Conservation (phyloP, 768 basidiomycete species). For the Butyriboletus loyo region DNA sequence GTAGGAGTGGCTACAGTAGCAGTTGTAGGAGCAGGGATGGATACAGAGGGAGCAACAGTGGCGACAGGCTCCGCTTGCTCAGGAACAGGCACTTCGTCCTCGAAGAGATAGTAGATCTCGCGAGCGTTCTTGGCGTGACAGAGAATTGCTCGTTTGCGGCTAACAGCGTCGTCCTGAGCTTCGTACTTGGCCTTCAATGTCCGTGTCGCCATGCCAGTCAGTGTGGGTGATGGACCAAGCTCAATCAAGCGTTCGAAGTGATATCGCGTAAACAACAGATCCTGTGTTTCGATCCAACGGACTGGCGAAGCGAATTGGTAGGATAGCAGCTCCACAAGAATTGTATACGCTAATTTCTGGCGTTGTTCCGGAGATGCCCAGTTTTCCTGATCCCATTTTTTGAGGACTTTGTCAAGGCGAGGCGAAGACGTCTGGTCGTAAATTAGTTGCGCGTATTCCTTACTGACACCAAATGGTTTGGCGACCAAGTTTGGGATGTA, state of each 20-base stretch:
- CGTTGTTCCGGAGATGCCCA: conserved; percentile 83
- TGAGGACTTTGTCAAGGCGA: conserved; percentile 90
- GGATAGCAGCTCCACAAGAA: conserved; percentile 93
- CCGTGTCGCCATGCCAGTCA: conserved; percentile 91
- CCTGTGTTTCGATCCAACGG: conserved; percentile 99
- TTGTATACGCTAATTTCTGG: conserved; percentile 92
- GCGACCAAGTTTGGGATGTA: conserved; percentile 98
- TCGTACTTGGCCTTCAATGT: conserved; percentile 95
- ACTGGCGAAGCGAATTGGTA: conserved; percentile 99
- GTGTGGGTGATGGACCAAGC: conserved; percentile 92
- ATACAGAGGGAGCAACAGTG: conserved; percentile 36
- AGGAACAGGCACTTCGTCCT: conserved; percentile 61
- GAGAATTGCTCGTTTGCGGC: conserved; percentile 73
- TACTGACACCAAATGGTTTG: conserved; percentile 77
- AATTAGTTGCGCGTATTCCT: conserved; percentile 89
- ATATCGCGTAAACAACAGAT: conserved; percentile 83
- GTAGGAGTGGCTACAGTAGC: conserved; percentile 47
- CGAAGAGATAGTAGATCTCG: conserved; percentile 97
- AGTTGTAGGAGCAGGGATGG: conserved; percentile 41
- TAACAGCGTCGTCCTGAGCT: conserved; percentile 78
- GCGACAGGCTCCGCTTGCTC: conserved; percentile 35
- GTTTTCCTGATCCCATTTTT: conserved; percentile 86
- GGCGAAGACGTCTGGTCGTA: conserved; percentile 97
- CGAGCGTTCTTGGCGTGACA: conserved; percentile 95
- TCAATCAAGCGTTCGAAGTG: conserved; percentile 93